phyloP scores from a whole-genome alignment of 169 alveolate genomes.

The Perkinsus olseni region DNA sequence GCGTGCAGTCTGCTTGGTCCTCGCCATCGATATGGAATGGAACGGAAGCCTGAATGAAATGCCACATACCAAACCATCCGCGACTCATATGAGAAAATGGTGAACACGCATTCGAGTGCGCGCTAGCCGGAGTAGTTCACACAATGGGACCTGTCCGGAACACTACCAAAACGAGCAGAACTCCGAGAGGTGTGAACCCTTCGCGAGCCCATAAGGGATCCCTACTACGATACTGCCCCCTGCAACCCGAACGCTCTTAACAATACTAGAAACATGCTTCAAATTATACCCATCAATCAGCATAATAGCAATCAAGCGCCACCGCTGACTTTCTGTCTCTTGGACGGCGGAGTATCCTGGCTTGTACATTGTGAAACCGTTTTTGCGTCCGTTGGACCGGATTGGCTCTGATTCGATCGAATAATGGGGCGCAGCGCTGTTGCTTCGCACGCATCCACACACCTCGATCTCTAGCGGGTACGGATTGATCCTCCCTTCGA shows the following conservation, averaged over 20 bases:
- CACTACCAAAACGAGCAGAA: too few relatives aligned
- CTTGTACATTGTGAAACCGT: neutral
- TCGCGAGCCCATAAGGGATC: too few relatives aligned
- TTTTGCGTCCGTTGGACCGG: neutral
- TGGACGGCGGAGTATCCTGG: neutral
- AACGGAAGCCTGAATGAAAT: too few relatives aligned
- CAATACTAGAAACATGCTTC: too few relatives aligned
- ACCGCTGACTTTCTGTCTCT: neutral
- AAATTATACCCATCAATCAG: neutral
- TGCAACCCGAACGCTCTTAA: too few relatives aligned
- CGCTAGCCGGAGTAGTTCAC: too few relatives aligned
- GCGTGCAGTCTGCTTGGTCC: slow-evolving; percentile 94
- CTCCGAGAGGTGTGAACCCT: too few relatives aligned
- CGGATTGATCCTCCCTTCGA: neutral
- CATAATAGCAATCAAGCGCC: neutral
- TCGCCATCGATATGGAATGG: slow-evolving; percentile 63
- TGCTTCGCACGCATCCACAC: neutral
- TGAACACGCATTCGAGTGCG: too few relatives aligned
- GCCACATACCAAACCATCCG: too few relatives aligned
- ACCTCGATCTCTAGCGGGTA: neutral
- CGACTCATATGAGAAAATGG: too few relatives aligned
- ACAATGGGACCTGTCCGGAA: too few relatives aligned
- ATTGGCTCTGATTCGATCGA: neutral
- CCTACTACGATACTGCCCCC: too few relatives aligned
- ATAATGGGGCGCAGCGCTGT: neutral